These are phyloP conservation scores for Pontederia paniculata DNA, from an alignment of 176 grass and related monocot species.

Conservation along the genomic window DNA sequence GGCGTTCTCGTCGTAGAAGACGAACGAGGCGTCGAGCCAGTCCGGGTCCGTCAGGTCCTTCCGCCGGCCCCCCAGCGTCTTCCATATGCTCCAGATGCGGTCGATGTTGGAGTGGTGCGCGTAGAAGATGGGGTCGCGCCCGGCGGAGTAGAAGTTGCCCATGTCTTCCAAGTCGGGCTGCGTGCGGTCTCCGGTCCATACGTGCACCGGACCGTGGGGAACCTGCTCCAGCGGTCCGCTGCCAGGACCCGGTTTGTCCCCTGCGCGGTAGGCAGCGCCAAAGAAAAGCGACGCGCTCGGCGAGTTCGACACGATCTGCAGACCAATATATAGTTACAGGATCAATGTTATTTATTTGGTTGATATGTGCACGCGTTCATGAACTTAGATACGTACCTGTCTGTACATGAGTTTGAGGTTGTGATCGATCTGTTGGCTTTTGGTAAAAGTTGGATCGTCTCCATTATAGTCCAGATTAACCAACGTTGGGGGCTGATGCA, in stretches of 20 bases:
- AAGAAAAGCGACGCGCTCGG: conserved; percentile 19
- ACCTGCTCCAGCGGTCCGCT: conserved; percentile 16
- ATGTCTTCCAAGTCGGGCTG: conserved; percentile 27
- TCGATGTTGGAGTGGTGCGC: conserved; percentile 44
- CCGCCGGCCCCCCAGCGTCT: conserved; percentile 4
- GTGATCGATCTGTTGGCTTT: conserved; percentile 19
- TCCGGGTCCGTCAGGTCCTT: conserved; percentile 28
- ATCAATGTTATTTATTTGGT: not conserved
- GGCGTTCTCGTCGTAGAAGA: conserved; percentile 44
- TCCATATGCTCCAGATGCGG: conserved; percentile 38
- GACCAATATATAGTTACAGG: not conserved
- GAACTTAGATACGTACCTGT: conserved; percentile 18
- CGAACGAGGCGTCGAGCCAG: conserved; percentile 42
- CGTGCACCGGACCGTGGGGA: conserved; percentile 33
- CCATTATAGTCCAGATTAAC: conserved; percentile 17
- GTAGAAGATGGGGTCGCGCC: conserved; percentile 42
- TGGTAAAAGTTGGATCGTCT: not conserved
- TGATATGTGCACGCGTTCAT: not conserved
- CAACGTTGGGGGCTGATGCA: conserved; percentile 27
- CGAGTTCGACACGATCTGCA: conserved; percentile 27
- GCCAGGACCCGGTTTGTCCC: conserved; percentile 6
- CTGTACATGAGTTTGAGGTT: conserved; percentile 34
- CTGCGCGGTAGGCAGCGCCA: conserved; percentile 29
- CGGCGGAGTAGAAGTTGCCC: conserved; percentile 43
- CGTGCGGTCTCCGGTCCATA: conserved; percentile 23